Evolutionary conservation across 768 basidiomycete species (phyloP).

Genomic region (Cubamyces lactineus): DNA sequence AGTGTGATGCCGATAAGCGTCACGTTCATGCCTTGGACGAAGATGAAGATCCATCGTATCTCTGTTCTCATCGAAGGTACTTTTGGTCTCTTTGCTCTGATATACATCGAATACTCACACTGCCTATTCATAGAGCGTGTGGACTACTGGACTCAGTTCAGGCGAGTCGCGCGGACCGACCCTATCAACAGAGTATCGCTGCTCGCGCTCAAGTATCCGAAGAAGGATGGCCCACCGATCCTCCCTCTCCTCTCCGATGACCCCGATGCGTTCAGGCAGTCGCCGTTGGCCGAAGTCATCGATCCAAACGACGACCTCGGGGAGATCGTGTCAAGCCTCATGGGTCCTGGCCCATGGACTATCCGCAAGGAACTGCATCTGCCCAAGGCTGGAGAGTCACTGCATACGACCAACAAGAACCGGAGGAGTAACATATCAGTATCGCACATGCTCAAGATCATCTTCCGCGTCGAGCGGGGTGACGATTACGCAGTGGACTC

Average conservation of each 20-base stretch:
- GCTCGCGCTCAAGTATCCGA: constrained; percentile 59
- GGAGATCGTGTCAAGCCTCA: constrained; percentile 59
- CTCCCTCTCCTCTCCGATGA: constrained; percentile 80
- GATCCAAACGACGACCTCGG: constrained; percentile 53
- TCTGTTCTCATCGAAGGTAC: constrained; percentile 80
- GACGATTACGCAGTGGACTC: constrained; percentile 66
- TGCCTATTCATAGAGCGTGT: constrained; percentile 64
- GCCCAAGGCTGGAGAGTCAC: constrained; percentile 59
- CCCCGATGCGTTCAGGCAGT: constrained; percentile 59
- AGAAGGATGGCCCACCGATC: constrained; percentile 59
- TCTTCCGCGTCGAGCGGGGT: constrained; percentile 81
- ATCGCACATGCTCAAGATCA: constrained; percentile 76
- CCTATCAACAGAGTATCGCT: constrained; percentile 62
- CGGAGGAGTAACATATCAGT: constrained; percentile 74
- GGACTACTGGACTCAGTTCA: constrained; percentile 75
- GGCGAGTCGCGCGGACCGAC: constrained; percentile 71
- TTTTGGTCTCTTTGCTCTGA: background rate
- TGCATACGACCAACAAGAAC: constrained; percentile 84
- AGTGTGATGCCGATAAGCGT: constrained; percentile 79
- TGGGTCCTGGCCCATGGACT: constrained; percentile 89
- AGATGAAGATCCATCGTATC: constrained; percentile 79
- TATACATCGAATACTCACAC: too few species aligned
- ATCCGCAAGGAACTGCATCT: constrained; percentile 71
- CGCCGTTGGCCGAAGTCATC: constrained; percentile 63
- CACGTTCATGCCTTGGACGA: constrained; percentile 80